Evolutionary conservation across 148 eudicot genomes (phyloP).

Genomic region (Limonium bicolor): DNA sequence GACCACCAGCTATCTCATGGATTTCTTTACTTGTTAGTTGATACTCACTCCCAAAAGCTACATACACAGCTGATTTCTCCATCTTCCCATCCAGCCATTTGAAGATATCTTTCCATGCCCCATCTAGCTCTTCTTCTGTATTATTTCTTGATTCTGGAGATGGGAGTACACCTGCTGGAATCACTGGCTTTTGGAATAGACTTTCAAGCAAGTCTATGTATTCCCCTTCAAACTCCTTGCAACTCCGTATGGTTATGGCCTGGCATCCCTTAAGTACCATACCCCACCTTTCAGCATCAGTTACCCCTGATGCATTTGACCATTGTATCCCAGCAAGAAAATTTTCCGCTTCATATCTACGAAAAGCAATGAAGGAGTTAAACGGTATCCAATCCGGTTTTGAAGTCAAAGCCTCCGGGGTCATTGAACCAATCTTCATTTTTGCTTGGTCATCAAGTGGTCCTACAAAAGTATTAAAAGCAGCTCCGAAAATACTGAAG

Average conservation of each 20-base stretch:
- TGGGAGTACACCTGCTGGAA: slow-evolving; percentile 24
- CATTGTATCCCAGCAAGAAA: slow-evolving; percentile 3
- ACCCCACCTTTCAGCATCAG: slow-evolving; percentile 15
- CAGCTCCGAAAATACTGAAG: slow-evolving; percentile 19
- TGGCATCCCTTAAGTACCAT: slow-evolving; percentile 10
- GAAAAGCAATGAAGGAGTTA: slow-evolving; percentile 6
- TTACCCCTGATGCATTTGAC: slow-evolving; percentile 11
- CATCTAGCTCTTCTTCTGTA: background rate
- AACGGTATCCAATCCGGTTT: slow-evolving; percentile 15
- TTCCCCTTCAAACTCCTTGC: slow-evolving; percentile 24
- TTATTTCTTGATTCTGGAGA: slow-evolving; percentile 5
- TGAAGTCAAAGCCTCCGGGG: slow-evolving; percentile 4
- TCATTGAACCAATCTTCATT: slow-evolving; percentile 1
- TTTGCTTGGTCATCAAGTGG: slow-evolving; percentile 14
- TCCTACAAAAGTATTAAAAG: slow-evolving; percentile 9
- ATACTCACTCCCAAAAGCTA: slow-evolving; percentile 28
- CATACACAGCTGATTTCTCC: slow-evolving; percentile 14
- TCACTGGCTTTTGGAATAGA: slow-evolving; percentile 12
- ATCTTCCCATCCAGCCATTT: slow-evolving; percentile 24
- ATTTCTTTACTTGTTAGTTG: slow-evolving; percentile 20
- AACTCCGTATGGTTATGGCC: slow-evolving; percentile 11
- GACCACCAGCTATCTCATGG: slow-evolving; percentile 23
- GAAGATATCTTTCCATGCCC: slow-evolving; percentile 8
- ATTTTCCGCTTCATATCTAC: background rate
- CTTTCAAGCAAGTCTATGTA: slow-evolving; percentile 11